A percentile compares a stretch with the other conserved stretches of the same genome.
These are phyloP conservation scores for Fusarium heterosporum DNA, from an alignment of 2,329 filamentous ascomycete species.

Conservation along the genomic window DNA sequence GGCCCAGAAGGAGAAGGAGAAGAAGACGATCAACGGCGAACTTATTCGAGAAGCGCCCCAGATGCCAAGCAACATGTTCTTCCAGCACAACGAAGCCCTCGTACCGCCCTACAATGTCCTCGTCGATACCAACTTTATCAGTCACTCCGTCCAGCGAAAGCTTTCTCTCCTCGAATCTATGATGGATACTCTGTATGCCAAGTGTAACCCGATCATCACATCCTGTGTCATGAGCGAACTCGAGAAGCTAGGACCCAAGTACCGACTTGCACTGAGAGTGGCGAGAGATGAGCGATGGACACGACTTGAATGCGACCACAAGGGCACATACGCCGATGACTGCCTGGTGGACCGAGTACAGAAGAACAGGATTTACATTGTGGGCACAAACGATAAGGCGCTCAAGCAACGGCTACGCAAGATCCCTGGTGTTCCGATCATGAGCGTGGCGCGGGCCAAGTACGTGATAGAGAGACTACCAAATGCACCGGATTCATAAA, in stretches of 20 bases:
- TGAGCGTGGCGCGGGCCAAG: conserved; percentile 88
- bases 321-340: conserved; percentile 85
- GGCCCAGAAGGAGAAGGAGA: conserved; percentile 67
- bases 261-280: conserved; percentile 85
- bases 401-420: conserved; percentile 87
- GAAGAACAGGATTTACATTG: conserved; percentile 82
- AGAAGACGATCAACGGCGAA: conserved; percentile 67
- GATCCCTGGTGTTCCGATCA: conserved; percentile 72
- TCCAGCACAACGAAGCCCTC: conserved; percentile 87
- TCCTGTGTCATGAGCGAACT: conserved; percentile 74
- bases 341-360: conserved; percentile 81
- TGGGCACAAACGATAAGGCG: conserved; percentile 82
- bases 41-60: conserved; percentile 84
- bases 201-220: conserved; percentile 89
- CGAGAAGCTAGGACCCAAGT: conserved; percentile 90
- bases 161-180: conserved; percentile 87
- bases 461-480: conserved; percentile 95
- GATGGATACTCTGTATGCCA: conserved; percentile 95
- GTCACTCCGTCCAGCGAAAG: conserved; percentile 91
- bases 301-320: conserved; percentile 88
- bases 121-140: conserved; percentile 91
- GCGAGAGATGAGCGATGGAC: conserved; percentile 92
- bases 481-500: conserved; percentile 74
- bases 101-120: conserved; percentile 76
- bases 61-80: conserved; percentile 86